phyloP scores from a whole-genome alignment of 2,329 filamentous ascomycete genomes.

The Karstenula rhodostoma region DNA sequence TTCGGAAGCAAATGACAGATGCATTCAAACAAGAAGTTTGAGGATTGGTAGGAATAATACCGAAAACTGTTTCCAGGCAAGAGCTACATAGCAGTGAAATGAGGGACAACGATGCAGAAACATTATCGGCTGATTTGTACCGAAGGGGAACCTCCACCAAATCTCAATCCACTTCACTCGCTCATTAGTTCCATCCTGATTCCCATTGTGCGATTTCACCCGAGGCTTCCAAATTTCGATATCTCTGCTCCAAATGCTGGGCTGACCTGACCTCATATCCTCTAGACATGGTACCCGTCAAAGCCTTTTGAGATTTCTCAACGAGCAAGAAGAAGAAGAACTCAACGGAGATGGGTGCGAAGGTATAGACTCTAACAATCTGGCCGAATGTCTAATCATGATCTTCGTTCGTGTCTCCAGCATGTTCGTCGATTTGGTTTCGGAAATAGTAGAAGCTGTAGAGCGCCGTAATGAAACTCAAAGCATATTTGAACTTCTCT shows the following conservation, averaged over 20 bases:
- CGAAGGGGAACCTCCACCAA: no score
- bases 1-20: no score
- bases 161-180: background rate
- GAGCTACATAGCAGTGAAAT: no score
- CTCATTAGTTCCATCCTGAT: background rate
- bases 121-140: no score
- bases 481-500: background rate
- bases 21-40: no score
- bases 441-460: background rate
- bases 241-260: background rate
- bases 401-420: background rate
- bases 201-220: background rate
- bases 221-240: background rate
- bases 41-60: no score
- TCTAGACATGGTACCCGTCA: background rate
- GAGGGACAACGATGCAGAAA: no score
- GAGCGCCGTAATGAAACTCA: background rate
- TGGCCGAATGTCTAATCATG: background rate
- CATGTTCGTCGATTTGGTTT: background rate
- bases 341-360: background rate
- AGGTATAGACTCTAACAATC: background rate
- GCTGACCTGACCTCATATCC: background rate
- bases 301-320: background rate
- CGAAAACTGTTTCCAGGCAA: no score
- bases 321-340: background rate